These are phyloP conservation scores for Phytopythium cucurbitacearum DNA, from an alignment of 352 stramenopile genomes.

Conservation along the genomic window DNA sequence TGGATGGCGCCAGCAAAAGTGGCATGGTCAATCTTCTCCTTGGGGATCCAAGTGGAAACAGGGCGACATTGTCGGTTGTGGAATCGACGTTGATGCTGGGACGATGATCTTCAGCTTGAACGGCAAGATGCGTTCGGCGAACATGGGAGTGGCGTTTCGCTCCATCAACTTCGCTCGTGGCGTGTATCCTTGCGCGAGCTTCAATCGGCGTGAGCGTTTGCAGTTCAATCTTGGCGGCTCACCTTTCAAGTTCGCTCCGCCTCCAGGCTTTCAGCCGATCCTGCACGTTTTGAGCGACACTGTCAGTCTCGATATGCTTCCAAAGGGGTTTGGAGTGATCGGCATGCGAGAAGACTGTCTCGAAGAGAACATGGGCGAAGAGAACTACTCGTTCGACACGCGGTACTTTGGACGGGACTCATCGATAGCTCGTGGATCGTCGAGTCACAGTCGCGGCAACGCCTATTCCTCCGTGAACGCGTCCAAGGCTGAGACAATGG, in stretches of 20 bases:
- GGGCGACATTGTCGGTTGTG: slow-evolving; percentile 90
- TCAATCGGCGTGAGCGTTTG: slow-evolving; percentile 82
- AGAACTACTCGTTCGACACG: slow-evolving; percentile 75
- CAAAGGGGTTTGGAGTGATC: slow-evolving; percentile 72
- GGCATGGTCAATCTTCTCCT: slow-evolving; percentile 84
- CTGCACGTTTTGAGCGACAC: slow-evolving; percentile 57
- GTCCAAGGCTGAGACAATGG: slow-evolving; percentile 62
- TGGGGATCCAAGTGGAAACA: slow-evolving; percentile 90
- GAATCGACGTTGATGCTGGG: slow-evolving; percentile 82
- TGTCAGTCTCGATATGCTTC: slow-evolving; percentile 37
- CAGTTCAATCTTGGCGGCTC: slow-evolving; percentile 86
- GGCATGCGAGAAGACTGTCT: slow-evolving; percentile 78
- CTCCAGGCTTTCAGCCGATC: slow-evolving; percentile 76
- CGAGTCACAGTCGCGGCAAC: slow-evolving; percentile 39
- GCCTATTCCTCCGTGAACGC: slow-evolving; percentile 30
- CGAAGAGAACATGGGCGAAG: slow-evolving; percentile 80
- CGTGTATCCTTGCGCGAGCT: slow-evolving; percentile 85
- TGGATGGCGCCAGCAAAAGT: slow-evolving; percentile 89
- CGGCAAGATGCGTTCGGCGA: slow-evolving; percentile 81
- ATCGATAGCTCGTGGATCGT: slow-evolving; percentile 59
- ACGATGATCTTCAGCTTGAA: slow-evolving; percentile 92
- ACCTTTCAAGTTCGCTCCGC: slow-evolving; percentile 71
- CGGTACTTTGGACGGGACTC: slow-evolving; percentile 79
- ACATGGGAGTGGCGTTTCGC: slow-evolving; percentile 85
- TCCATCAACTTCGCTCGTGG: slow-evolving; percentile 77